Percentiles rank a stretch among this genome's conserved stretches.
Conservation (phyloP, 1,284 basidiomycete genomes). For the Lentinus polychrous region DNA sequence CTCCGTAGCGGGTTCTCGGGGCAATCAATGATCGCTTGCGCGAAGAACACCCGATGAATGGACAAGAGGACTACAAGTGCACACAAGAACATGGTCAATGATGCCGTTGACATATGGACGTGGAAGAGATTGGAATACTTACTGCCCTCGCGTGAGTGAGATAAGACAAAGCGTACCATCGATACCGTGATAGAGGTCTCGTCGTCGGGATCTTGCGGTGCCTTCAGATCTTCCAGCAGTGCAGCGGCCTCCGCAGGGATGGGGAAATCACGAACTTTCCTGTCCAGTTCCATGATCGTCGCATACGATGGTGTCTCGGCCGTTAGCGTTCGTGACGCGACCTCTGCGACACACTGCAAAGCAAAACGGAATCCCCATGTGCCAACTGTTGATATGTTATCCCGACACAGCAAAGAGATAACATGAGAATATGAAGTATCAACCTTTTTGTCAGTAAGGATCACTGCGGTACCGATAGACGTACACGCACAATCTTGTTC, state of each 20-base stretch:
- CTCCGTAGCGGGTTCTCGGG: slow-evolving; percentile 32
- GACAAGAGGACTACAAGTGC: slow-evolving; percentile 27
- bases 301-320: slow-evolving; percentile 57
- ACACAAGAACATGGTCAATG: background rate
- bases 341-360: slow-evolving; percentile 56
- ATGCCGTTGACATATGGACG: background rate
- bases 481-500: slow-evolving; percentile 33
- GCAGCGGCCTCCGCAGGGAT: slow-evolving; percentile 39
- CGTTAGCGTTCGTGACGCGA: slow-evolving; percentile 55
- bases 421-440: no score
- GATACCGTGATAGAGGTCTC: slow-evolving; percentile 21
- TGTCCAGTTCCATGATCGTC: slow-evolving; percentile 67
- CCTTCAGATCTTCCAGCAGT: slow-evolving; percentile 22
- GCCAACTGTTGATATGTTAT: slow-evolving; percentile 33
- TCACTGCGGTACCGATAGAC: no score
- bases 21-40: slow-evolving; percentile 32
- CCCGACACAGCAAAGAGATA: no score
- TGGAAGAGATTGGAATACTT: slow-evolving; percentile 14
- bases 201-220: slow-evolving; percentile 18
- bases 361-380: slow-evolving; percentile 60
- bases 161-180: slow-evolving; percentile 40
- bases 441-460: no score
- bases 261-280: slow-evolving; percentile 60
- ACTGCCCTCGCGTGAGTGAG: slow-evolving; percentile 30
- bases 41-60: slow-evolving; percentile 35